These are phyloP conservation scores for Candida neerlandica DNA, from an alignment of 1,139 yeast genomes.

Conservation along the genomic window DNA sequence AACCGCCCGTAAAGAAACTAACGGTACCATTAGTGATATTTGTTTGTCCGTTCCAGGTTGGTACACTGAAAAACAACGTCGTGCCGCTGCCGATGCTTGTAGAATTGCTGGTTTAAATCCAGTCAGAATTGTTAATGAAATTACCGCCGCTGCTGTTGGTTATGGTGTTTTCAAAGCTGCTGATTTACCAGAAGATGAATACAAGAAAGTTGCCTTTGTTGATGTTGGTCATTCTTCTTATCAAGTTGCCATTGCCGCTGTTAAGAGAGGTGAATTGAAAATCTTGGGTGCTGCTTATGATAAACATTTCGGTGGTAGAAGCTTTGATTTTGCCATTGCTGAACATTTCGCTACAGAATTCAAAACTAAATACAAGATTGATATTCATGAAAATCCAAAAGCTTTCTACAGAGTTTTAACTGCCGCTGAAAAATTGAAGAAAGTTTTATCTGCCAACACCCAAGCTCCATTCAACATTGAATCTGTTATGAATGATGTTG, in stretches of 20 bases:
- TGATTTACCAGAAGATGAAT: conserved; percentile 89
- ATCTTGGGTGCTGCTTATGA: conserved; percentile 90
- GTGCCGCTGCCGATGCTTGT: conserved; percentile 95
- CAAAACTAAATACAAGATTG: conserved; percentile 89
- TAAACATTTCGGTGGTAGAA: conserved; percentile 98
- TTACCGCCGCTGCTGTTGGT: conserved; percentile 98
- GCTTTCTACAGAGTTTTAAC: conserved; percentile 91
- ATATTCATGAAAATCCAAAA: conserved; percentile 86
- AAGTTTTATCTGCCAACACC: conserved; percentile 93
- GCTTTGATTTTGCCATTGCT: conserved; percentile 90
- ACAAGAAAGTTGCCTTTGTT: conserved; percentile 86
- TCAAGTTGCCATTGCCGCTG: conserved; percentile 87
- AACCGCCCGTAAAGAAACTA: conserved; percentile 79
- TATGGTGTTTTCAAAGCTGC: conserved; percentile 98
- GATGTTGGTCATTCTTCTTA: conserved; percentile 97
- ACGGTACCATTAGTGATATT: conserved; percentile 79
- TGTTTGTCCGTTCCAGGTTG: conserved; percentile 95
- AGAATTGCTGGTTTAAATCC: conserved; percentile 96
- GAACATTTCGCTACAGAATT: conserved; percentile 94
- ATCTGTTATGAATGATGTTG: conserved; percentile 96
- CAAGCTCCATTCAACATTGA: conserved; percentile 95
- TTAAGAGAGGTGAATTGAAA: conserved; percentile 96
- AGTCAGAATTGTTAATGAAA: conserved; percentile 94
- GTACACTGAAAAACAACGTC: conserved; percentile 97
- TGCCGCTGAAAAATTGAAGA: conserved; percentile 92